Percentiles rank a stretch among this genome's conserved stretches.
phyloP scores from a whole-genome alignment of 2,329 filamentous ascomycete genomes.

The Colletotrichum chrysophilum region DNA sequence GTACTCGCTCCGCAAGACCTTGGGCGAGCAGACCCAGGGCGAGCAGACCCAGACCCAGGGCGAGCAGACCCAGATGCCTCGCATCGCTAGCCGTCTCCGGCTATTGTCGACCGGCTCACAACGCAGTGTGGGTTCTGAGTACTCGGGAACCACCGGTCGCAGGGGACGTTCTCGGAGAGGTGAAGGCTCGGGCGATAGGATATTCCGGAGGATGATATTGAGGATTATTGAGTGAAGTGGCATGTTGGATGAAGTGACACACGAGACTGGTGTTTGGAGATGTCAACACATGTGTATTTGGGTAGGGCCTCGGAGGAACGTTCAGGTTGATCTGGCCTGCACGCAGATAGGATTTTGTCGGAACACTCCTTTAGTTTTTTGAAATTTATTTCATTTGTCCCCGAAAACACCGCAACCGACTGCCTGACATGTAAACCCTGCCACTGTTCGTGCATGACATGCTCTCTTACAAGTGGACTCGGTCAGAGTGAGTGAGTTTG shows the following conservation, averaged over 20 bases:
- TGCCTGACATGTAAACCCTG: neutral
- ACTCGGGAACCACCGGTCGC: neutral
- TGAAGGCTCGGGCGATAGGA: neutral
- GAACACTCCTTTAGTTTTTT: neutral
- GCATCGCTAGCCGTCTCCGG: neutral
- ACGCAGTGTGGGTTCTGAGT: neutral
- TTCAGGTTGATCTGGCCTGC: neutral
- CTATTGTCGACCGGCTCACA: neutral
- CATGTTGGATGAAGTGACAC: neutral
- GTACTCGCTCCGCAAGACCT: no score
- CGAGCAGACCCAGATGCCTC: no score
- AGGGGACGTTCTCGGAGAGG: neutral
- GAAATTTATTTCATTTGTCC: neutral
- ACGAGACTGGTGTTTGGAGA: neutral
- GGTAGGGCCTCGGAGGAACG: neutral
- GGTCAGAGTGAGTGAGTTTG: neutral
- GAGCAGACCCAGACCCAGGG: no score
- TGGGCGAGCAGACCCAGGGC: no score
- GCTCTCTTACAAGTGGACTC: neutral
- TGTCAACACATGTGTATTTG: neutral
- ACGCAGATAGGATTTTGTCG: neutral
- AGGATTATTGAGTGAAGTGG: neutral
- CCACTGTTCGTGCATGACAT: neutral
- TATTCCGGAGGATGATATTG: neutral
- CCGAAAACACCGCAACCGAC: neutral